A percentile compares a stretch with the other conserved stretches of the same genome.
These are phyloP conservation scores for Coemansia sp. DNA, from an alignment of 192 early-diverging fungal genomes.

Conservation along the genomic window DNA sequence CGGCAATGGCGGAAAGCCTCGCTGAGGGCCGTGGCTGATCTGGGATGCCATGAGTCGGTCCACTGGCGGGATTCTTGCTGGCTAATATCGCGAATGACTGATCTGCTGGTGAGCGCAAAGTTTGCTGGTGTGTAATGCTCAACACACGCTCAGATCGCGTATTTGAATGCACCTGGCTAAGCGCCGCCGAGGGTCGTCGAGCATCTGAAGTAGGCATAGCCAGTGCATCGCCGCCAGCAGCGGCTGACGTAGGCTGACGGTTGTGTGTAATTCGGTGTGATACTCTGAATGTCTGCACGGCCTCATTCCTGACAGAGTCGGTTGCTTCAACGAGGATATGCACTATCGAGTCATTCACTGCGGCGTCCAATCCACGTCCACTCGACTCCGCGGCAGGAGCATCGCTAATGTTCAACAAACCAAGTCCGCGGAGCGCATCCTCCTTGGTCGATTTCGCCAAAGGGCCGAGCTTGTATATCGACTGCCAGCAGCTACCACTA, in stretches of 20 bases:
- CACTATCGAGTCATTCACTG: neutral
- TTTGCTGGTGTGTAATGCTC: neutral
- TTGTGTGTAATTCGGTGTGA: slow-evolving; percentile 4
- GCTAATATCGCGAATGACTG: neutral
- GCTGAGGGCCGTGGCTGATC: neutral
- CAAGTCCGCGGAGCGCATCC: slow-evolving; percentile 7
- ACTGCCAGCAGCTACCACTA: slow-evolving; percentile 19
- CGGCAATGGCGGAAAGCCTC: neutral
- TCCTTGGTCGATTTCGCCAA: neutral
- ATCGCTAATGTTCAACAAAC: slow-evolving; percentile 20
- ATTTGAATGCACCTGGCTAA: neutral
- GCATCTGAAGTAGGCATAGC: neutral
- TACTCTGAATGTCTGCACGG: slow-evolving; percentile 7
- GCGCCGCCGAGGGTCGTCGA: neutral
- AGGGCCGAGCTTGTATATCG: slow-evolving; percentile 22
- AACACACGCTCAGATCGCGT: neutral
- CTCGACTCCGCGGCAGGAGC: neutral
- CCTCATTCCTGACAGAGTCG: neutral
- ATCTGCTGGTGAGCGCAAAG: neutral
- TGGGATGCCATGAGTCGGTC: neutral
- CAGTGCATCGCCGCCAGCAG: neutral
- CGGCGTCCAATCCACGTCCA: neutral
- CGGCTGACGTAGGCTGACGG: neutral
- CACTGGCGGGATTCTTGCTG: neutral
- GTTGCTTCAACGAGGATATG: neutral